Conservation (phyloP, 2,329 filamentous ascomycete genomes). For the Hymenoscyphus occultus region DNA sequence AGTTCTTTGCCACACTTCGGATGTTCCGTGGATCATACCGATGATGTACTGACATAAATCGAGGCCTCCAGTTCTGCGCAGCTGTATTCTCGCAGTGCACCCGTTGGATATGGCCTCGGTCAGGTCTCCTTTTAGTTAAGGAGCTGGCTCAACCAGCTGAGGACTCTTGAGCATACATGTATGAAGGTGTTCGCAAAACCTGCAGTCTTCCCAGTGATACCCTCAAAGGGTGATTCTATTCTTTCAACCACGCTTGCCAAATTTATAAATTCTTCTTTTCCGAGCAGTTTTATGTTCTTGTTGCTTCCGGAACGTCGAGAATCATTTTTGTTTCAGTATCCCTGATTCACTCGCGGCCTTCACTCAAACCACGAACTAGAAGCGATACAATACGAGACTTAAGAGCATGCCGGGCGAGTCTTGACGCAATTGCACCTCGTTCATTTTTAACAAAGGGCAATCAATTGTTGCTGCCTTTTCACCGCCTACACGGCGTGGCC, state of each 20-base stretch:
- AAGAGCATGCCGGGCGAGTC: background rate
- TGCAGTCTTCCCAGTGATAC: background rate
- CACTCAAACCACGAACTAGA: background rate
- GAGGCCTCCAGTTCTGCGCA: background rate
- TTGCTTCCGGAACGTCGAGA: background rate
- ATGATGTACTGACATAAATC: background rate
- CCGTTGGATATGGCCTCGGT: background rate
- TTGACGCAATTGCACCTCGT: conserved; percentile 3
- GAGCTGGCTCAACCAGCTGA: background rate
- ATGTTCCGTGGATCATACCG: background rate
- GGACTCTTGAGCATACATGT: background rate
- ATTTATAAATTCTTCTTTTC: conserved; percentile 2
- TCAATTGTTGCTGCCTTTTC: background rate
- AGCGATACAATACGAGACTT: background rate
- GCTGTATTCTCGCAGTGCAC: conserved; percentile 3
- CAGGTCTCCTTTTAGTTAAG: background rate
- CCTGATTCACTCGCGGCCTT: background rate
- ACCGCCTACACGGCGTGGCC: background rate
- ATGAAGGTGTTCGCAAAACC: background rate
- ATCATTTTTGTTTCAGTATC: background rate
- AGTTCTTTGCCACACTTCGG: background rate
- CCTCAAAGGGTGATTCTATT: background rate
- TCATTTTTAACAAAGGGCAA: background rate
- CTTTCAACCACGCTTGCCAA: background rate
- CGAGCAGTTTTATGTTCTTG: background rate